Evolutionary conservation across 1,139 yeast genomes (phyloP).

Genomic region (Taphrina betulina): DNA sequence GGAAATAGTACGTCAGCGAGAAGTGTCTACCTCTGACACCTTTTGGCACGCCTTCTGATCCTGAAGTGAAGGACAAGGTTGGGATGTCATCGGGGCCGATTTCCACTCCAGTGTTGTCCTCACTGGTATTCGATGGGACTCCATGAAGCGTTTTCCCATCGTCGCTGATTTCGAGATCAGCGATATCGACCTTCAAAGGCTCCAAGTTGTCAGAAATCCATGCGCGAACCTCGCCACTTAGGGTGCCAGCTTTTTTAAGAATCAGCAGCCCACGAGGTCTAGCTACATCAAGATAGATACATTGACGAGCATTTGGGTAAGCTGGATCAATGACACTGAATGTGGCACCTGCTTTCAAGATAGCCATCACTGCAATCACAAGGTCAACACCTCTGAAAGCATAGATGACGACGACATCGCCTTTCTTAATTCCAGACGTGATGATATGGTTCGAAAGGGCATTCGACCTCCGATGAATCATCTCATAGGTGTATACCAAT

Average conservation of each 20-base stretch:
- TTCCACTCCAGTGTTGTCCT: constrained; percentile 73
- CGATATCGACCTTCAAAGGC: constrained; percentile 64
- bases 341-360: constrained; percentile 95
- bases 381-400: constrained; percentile 97
- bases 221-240: constrained; percentile 72
- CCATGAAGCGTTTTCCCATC: constrained; percentile 70
- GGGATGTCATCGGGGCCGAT: constrained; percentile 99
- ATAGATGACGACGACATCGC: constrained; percentile 95
- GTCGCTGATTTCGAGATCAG: constrained; percentile 70
- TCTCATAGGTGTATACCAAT: constrained; percentile 69
- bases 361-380: constrained; percentile 96
- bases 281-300: constrained; percentile 86
- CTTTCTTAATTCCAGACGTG: constrained; percentile 74
- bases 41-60: constrained; percentile 97
- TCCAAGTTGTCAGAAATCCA: constrained; percentile 70
- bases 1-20: constrained; percentile 93
- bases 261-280: constrained; percentile 88
- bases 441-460: constrained; percentile 86
- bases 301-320: constrained; percentile 97
- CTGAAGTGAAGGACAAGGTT: constrained; percentile 94
- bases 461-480: constrained; percentile 91
- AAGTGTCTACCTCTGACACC: constrained; percentile 98
- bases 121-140: constrained; percentile 50
- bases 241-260: constrained; percentile 80
- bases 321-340: constrained; percentile 98